Evolutionary conservation across 768 basidiomycete species (phyloP).

Genomic region (Terana coerulea): DNA sequence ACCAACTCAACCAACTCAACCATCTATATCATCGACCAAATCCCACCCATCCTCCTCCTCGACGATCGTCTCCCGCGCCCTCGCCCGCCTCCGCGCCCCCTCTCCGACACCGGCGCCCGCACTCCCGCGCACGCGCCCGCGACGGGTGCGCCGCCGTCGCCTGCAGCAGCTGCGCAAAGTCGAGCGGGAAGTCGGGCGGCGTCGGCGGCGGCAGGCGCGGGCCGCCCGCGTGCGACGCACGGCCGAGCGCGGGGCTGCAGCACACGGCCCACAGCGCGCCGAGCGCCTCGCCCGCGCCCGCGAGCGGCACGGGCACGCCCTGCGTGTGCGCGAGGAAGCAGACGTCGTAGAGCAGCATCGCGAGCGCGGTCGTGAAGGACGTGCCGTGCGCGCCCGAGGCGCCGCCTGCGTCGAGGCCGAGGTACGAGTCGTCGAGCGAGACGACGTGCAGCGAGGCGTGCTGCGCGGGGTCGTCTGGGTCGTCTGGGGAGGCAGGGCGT

Average conservation of each 20-base stretch:
- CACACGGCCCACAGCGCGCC: conserved; percentile 80
- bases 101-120: no score
- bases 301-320: conserved; percentile 66
- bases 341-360: conserved; percentile 82
- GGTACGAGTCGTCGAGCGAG: conserved; percentile 26
- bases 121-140: conserved; percentile 19
- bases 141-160: conserved; percentile 66
- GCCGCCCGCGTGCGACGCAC: conserved; percentile 60
- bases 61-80: conserved; percentile 23
- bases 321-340: conserved; percentile 84
- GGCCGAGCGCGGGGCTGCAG: conserved; percentile 67
- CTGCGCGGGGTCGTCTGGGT: no score
- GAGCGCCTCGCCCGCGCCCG: conserved; percentile 73
- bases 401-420: conserved; percentile 19
- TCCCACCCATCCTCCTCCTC: conserved; percentile 51
- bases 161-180: conserved; percentile 77
- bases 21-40: conserved; percentile 32
- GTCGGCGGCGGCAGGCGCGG: conserved; percentile 60
- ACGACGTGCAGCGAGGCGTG: no score
- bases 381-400: conserved; percentile 28
- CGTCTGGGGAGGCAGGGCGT: no score
- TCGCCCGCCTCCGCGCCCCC: conserved; percentile 10
- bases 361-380: conserved; percentile 76
- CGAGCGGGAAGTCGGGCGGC: conserved; percentile 57
- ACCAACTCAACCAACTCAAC: conserved; percentile 1